These are phyloP conservation scores for Curvularia sp. DNA, from an alignment of 2,329 filamentous ascomycete species.

Conservation along the genomic window DNA sequence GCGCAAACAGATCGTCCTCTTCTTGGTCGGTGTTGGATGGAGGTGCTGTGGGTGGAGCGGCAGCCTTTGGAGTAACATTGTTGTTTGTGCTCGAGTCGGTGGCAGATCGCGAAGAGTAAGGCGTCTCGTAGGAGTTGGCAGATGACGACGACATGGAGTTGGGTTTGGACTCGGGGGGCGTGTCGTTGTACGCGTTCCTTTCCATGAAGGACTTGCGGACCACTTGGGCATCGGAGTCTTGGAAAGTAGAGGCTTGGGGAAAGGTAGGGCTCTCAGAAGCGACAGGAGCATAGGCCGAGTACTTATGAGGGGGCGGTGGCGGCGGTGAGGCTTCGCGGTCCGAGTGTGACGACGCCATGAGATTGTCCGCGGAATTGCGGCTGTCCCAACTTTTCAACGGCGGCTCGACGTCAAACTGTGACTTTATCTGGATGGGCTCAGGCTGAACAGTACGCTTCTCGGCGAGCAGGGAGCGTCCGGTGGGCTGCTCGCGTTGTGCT, in stretches of 20 bases:
- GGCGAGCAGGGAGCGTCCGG: conserved; percentile 46
- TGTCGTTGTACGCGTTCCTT: conserved; percentile 30
- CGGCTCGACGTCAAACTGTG: conserved; percentile 54
- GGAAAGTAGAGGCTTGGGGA: conserved; percentile 33
- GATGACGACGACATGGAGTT: conserved; percentile 43
- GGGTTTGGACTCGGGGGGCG: conserved; percentile 34
- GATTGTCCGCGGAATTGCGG: conserved; percentile 58
- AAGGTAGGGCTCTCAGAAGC: conserved; percentile 45
- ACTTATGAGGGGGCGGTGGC: conserved; percentile 47
- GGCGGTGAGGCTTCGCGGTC: conserved; percentile 46
- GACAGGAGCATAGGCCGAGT: conserved; percentile 43
- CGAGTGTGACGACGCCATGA: conserved; percentile 54
- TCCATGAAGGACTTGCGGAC: conserved; percentile 41
- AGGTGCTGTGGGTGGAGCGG: conserved; percentile 26
- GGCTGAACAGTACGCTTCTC: conserved; percentile 48
- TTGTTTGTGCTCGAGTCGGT: conserved; percentile 37
- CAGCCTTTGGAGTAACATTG: conserved; percentile 41
- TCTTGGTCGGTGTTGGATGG: conserved; percentile 35
- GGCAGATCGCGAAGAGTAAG: conserved; percentile 42
- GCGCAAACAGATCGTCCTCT: conserved; percentile 45
- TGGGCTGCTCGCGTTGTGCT: conserved; percentile 27
- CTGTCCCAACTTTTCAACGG: conserved; percentile 63
- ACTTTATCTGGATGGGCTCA: conserved; percentile 56
- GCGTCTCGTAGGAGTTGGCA: conserved; percentile 43
- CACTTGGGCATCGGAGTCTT: conserved; percentile 38